These are phyloP conservation scores for Carex arenaria DNA, from an alignment of 202 grass and related monocot genomes.

Conservation along the genomic window DNA sequence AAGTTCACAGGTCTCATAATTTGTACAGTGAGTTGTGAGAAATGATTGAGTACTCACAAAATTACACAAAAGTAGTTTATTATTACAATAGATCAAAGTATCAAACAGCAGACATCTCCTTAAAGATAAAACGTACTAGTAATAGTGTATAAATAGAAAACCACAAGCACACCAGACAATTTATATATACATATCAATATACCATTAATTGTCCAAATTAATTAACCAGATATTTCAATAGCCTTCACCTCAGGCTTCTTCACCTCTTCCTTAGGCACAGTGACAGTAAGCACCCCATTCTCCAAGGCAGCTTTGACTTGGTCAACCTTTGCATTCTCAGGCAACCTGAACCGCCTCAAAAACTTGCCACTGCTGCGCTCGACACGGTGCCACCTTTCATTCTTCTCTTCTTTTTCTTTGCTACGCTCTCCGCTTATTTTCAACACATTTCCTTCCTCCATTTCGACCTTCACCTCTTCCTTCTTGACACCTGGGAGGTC, in stretches of 20 bases:
- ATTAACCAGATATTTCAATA: constrained; percentile 48
- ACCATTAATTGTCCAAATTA: neutral
- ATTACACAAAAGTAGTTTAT: neutral
- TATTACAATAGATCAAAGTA: constrained; percentile 8
- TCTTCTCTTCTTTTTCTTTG: constrained; percentile 46
- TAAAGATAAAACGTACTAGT: neutral
- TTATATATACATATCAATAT: neutral
- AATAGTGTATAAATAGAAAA: neutral
- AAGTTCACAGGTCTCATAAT: neutral
- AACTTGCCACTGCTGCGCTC: constrained; percentile 49
- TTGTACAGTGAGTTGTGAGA: neutral
- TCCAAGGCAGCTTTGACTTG: constrained; percentile 38
- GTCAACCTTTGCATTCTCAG: constrained; percentile 38
- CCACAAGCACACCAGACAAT: neutral
- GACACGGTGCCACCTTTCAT: constrained; percentile 41
- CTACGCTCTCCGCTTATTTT: constrained; percentile 36
- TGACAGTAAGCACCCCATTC: constrained; percentile 48
- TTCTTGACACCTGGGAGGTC: constrained; percentile 43
- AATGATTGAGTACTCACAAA: neutral
- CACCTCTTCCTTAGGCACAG: constrained; percentile 43
- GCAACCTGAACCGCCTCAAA: constrained; percentile 30
- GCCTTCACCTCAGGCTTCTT: constrained; percentile 46
- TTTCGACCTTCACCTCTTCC: constrained; percentile 38
- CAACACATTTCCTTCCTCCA: constrained; percentile 47
- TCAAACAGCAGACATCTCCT: neutral